Base-by-base conservation (phyloP, 2,329 filamentous ascomycete genomes). In the Fonsecaea multimorphosa region DNA sequence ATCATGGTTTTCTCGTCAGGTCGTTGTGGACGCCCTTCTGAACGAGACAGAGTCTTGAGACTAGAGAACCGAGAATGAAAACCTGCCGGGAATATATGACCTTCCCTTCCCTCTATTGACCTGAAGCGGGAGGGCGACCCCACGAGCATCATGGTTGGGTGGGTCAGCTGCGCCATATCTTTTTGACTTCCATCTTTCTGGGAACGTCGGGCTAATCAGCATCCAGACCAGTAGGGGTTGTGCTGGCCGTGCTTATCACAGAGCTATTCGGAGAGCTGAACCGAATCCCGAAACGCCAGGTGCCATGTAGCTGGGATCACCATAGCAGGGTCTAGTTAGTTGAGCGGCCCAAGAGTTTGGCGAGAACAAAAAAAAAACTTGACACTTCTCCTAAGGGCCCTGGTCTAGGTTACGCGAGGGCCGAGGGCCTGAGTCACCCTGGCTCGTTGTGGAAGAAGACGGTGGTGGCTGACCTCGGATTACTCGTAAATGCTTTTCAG, bases 1-100 rank as follows among this genome's bases (percentile, higher is more conserved):
- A 69, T 62, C 61, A 65, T 69, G 38, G 38, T 40, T 12, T 49
- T 46, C 36, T 53, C 31, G 19, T 40, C 46, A 51, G 46, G 11
- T 31, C 29, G 38, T 11, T 58, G 56, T 22, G 2, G 44, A n/a
- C 44, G 9, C 19, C 44, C 19, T 24, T 24, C 19, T 49, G 22
- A 19, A 12, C 5, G 22, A 8, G 44, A 49, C 6, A 49, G 44
- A 49, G 38, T 19, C 44, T 24, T 24, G 19, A n/a, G 19, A 49
- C 38, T 44, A 24, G 1, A 12, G 8, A 49, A 6, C 22, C 44
- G 44, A 49, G 44, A 1, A 24, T n/a, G 6, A 24, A 22, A 22
- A 54, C 19, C 14, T 22, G 19, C 51, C 51, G n/a, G 40, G 29
- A 29, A 60, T 60, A 60, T 60, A 60, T 38, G 44, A 40, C 32